phyloP scores from a whole-genome alignment of 2,329 filamentous ascomycete species.

The Pyrenochaeta sp. region DNA sequence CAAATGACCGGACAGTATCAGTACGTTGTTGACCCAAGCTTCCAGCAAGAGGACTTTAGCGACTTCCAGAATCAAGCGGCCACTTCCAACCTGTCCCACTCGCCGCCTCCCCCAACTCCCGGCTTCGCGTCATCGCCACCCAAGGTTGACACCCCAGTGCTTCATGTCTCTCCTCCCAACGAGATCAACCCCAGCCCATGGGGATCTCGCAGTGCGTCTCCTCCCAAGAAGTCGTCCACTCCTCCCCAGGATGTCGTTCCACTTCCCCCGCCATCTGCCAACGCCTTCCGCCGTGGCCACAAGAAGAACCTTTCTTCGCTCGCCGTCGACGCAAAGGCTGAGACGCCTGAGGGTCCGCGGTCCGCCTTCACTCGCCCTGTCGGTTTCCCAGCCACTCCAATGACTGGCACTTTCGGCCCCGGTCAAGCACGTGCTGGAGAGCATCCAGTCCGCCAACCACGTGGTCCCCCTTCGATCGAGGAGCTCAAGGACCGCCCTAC shows the following conservation, averaged over 20 bases:
- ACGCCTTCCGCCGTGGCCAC: constrained; percentile 91
- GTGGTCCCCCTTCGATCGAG: constrained; percentile 88
- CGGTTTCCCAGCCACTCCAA: constrained; percentile 79
- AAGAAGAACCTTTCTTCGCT: constrained; percentile 83
- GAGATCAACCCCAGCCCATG: constrained; percentile 60
- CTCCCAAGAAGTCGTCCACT: constrained; percentile 69
- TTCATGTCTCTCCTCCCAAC: constrained; percentile 83
- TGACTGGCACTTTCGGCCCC: constrained; percentile 87
- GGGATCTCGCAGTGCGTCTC: constrained; percentile 68
- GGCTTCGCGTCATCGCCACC: constrained; percentile 47
- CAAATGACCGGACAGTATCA: constrained; percentile 83
- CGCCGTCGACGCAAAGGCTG: constrained; percentile 63
- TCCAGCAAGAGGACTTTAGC: constrained; percentile 52
- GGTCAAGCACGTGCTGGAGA: constrained; percentile 93
- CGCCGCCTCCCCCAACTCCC: constrained; percentile 57
- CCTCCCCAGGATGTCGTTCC: constrained; percentile 74
- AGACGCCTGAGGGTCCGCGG: constrained; percentile 71
- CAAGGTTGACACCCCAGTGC: constrained; percentile 60
- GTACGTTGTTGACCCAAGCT: constrained; percentile 76
- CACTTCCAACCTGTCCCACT: constrained; percentile 51
- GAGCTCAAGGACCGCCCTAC: constrained; percentile 91
- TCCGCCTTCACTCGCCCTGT: constrained; percentile 64
- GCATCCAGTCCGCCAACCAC: constrained; percentile 91
- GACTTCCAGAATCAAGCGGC: constrained; percentile 23
- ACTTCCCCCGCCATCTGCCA: constrained; percentile 85